Percentiles rank a stretch among this genome's conserved stretches.
Evolutionary conservation across 345 rosid species (phyloP).

Genomic region (Erysimum cheiranthoides): DNA sequence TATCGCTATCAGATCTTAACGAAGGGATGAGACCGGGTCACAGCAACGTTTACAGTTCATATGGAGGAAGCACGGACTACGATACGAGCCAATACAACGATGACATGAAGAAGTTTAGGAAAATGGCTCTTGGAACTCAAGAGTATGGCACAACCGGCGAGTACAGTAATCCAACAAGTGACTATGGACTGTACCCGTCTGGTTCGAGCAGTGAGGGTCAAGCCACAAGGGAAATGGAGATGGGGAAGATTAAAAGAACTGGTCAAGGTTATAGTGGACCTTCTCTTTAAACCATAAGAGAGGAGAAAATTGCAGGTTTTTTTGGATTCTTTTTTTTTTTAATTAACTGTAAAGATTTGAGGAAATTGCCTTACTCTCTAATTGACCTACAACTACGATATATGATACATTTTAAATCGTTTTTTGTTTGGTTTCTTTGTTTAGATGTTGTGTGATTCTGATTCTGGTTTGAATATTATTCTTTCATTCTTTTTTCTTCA

Average conservation of each 20-base stretch:
- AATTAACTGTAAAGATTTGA: constrained; percentile 47
- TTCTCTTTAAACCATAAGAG: constrained; percentile 39
- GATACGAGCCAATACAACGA: constrained; percentile 77
- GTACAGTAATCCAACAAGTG: constrained; percentile 68
- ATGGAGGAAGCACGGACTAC: constrained; percentile 76
- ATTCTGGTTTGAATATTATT: constrained; percentile 32
- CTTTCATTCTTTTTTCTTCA: constrained; percentile 28
- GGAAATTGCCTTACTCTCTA: constrained; percentile 37
- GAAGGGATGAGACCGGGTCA: constrained; percentile 84
- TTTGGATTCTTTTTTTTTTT: neutral
- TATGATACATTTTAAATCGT: constrained; percentile 18
- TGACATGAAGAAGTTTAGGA: constrained; percentile 77
- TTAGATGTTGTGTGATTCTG: constrained; percentile 36
- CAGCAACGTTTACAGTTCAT: constrained; percentile 60
- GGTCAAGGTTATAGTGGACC: constrained; percentile 58
- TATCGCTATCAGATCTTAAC: constrained; percentile 66
- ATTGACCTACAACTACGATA: constrained; percentile 31
- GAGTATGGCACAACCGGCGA: constrained; percentile 66
- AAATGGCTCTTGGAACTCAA: constrained; percentile 71
- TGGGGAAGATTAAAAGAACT: constrained; percentile 58
- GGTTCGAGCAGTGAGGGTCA: constrained; percentile 81
- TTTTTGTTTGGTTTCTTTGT: constrained; percentile 18
- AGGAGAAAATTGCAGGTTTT: constrained; percentile 23
- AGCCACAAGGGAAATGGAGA: constrained; percentile 71
- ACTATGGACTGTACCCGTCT: constrained; percentile 66